Conservation (phyloP, 1,284 basidiomycete genomes). For the Heliocybe sulcata region DNA sequence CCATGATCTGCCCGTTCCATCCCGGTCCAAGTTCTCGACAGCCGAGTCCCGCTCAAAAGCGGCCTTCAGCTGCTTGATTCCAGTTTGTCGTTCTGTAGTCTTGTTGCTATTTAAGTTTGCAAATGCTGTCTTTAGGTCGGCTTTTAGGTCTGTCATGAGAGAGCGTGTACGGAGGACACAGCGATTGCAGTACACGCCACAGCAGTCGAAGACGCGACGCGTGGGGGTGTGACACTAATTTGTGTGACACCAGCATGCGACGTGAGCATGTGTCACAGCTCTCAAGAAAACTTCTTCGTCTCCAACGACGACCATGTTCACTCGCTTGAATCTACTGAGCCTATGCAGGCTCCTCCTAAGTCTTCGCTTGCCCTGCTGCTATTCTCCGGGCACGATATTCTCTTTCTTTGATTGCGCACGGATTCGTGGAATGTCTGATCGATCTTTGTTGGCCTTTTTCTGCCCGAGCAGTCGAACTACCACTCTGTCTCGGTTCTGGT, state of each 20-base stretch:
- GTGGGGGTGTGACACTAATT: not conserved
- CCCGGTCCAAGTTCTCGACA: conserved; percentile 45
- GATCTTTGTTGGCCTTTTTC: conserved; percentile 43
- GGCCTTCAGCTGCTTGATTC: conserved; percentile 47
- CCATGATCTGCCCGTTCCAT: conserved; percentile 50
- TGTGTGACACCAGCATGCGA: not conserved
- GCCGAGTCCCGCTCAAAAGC: conserved; percentile 51
- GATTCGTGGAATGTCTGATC: not conserved
- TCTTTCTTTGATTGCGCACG: not conserved
- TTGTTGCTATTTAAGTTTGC: conserved; percentile 56
- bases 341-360: not conserved
- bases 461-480: conserved; percentile 58
- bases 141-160: conserved; percentile 32
- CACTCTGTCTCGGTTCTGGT: conserved; percentile 72
- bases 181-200: not conserved
- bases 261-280: not conserved
- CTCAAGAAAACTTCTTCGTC: not conserved
- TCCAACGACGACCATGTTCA: not conserved
- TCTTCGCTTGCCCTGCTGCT: not conserved
- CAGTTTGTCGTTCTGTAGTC: conserved; percentile 68
- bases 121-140: conserved; percentile 43
- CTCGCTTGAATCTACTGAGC: not conserved
- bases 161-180: not conserved
- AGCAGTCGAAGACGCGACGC: not conserved
- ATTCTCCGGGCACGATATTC: not conserved